Conservation (phyloP, 1,284 basidiomycete genomes). For the Mrakiaceae sp. region DNA sequence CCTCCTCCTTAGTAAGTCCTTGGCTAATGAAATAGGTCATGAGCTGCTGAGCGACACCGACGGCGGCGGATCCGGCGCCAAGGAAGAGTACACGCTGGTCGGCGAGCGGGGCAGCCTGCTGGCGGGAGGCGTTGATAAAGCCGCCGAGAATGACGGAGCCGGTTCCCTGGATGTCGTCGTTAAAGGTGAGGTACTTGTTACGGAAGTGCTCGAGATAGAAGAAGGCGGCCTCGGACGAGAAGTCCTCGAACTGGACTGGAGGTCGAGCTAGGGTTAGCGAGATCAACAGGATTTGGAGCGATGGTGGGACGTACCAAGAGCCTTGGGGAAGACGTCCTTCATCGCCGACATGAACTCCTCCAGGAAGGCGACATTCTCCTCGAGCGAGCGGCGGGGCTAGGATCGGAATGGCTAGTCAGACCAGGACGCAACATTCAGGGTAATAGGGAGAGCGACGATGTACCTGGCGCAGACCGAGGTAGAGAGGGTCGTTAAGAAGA, state of each 20-base stretch:
- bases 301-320: conserved; percentile 30
- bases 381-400: conserved; percentile 4
- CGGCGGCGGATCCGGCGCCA: conserved; percentile 76
- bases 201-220: conserved; percentile 65
- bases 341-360: conserved; percentile 87
- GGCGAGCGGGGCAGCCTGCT: conserved; percentile 42
- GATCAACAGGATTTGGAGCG: not conserved
- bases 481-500: conserved; percentile 76
- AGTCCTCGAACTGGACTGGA: conserved; percentile 80
- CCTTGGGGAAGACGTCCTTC: conserved; percentile 57
- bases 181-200: conserved; percentile 67
- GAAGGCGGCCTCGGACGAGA: conserved; percentile 78
- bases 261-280: conserved; percentile 30
- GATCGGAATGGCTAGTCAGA: no score
- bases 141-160: conserved; percentile 85
- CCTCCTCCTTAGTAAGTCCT: conserved; percentile 64
- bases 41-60: conserved; percentile 80
- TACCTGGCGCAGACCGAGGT: conserved; percentile 69
- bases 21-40: conserved; percentile 73
- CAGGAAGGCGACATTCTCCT: conserved; percentile 53
- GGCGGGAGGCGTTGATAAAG: conserved; percentile 75
- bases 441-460: conserved; percentile 18
- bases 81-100: not conserved
- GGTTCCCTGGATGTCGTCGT: conserved; percentile 63
- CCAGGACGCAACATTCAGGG: not conserved